Base-by-base conservation (phyloP, 495 filamentous ascomycete species). In the Aspergillus egyptiacus region DNA sequence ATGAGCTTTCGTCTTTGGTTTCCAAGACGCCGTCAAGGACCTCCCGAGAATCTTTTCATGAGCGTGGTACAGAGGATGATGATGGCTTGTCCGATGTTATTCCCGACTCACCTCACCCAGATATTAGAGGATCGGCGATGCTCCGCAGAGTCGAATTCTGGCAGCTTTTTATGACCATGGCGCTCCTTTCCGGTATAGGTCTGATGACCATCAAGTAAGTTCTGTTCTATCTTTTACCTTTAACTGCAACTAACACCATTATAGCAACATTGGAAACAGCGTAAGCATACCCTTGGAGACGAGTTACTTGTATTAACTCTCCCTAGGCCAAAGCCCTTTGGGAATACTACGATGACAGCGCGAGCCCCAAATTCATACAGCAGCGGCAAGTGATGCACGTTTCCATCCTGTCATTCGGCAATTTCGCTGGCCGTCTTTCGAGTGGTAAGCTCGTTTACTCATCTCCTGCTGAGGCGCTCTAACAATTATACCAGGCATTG, bases 171-270 rank as follows among this genome's bases (percentile, higher is more conserved):
- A 56, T 78, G 41, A 79, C 94, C 30, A 85, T 97, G 78, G 91
- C 84, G 25, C 76, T 96, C 13, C 71, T 97, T 51, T 89, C 89
- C 15, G 93, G 93, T 33, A 86, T 96, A 60, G 93, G 93, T 9
- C 67, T 97, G 59, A 98, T 98, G 93, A 97, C 94, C 2, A 98
- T 98, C 64, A 98, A 98, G 89, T 95, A 71, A 67, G 88, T 78
- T 37, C 20, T 10, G 36, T n/a, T 19, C 46, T 36, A 5, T 11
- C 15, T 5, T 33, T 30, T 34, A 36, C 35, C 2, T 2, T 22
- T 9, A 3, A 9, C 24, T 35, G 23, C n/a, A n/a, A 51, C 78
- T 81, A 61, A 81, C 64, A 2, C 14, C 0, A 32, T 15, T 2
- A 37, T 51, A 95, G 89, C 67, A 98, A 98, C 60, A 97, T 98